These are phyloP conservation scores for Cantharellus anzutake DNA, from an alignment of 768 basidiomycete species.

Conservation along the genomic window DNA sequence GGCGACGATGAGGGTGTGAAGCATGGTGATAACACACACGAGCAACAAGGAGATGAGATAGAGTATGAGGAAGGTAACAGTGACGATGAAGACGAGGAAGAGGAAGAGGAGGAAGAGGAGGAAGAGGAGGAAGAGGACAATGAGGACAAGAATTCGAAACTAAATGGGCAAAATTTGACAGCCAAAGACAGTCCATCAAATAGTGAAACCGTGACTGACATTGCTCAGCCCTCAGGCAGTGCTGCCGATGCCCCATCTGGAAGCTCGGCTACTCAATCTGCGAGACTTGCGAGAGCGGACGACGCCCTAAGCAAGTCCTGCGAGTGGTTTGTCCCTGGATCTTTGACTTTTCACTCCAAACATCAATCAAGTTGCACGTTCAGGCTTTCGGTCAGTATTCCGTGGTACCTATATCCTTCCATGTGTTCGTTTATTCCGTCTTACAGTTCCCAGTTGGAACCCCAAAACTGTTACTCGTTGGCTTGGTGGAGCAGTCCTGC, in stretches of 20 bases:
- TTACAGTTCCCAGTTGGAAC: constrained; percentile 70
- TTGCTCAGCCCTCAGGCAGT: constrained; percentile 21
- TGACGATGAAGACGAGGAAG: constrained; percentile 55
- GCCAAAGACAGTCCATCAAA: too few relatives aligned
- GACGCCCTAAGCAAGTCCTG: background rate
- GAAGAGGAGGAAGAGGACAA: constrained; percentile 50
- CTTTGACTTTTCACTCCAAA: constrained; percentile 8
- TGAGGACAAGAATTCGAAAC: constrained; percentile 20
- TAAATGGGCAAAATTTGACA: too few relatives aligned
- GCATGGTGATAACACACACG: constrained; percentile 27
- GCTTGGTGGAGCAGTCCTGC: constrained; percentile 79
- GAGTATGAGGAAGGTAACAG: too few relatives aligned
- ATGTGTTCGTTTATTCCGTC: constrained; percentile 1
- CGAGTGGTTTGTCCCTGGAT: constrained; percentile 11
- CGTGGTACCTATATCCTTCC: background rate
- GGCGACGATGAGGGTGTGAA: constrained; percentile 34
- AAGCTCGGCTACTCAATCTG: too few relatives aligned
- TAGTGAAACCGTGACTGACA: constrained; percentile 6
- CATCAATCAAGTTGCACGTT: constrained; percentile 46
- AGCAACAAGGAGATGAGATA: background rate
- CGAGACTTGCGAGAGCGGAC: too few relatives aligned
- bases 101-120: constrained; percentile 66
- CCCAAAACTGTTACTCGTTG: constrained; percentile 86
- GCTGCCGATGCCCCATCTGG: constrained; percentile 10
- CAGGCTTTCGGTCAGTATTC: constrained; percentile 52